Evolutionary conservation across 768 basidiomycete species (phyloP).

Genomic region (Pleurotus citrinopileatus): DNA sequence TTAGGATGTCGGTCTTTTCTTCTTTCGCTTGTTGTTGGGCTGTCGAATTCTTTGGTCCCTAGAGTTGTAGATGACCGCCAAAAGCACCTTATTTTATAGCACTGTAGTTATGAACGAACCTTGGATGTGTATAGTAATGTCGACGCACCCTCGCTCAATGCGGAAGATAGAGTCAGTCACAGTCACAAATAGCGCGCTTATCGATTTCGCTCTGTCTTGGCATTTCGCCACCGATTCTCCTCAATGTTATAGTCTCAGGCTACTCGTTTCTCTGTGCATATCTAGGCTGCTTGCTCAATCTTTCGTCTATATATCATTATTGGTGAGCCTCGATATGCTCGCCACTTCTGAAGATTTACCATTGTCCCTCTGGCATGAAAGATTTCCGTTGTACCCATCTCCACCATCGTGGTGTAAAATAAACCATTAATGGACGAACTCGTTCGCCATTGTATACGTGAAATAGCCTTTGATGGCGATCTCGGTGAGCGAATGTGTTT

Average conservation of each 20-base stretch:
- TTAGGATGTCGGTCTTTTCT: not conserved
- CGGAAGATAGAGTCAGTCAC: not conserved
- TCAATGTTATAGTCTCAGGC: too few relatives aligned
- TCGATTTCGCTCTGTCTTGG: too few relatives aligned
- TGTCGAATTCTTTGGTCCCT: not conserved
- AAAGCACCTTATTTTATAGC: not conserved
- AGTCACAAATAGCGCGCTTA: not conserved
- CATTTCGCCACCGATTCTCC: not conserved
- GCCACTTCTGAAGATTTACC: too few relatives aligned
- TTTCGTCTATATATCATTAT: not conserved
- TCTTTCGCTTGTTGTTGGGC: not conserved
- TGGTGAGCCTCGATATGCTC: too few relatives aligned
- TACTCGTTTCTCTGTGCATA: not conserved
- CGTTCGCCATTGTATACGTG: slow-evolving; percentile 77
- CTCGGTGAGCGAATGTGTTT: slow-evolving; percentile 57
- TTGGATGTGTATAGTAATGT: not conserved
- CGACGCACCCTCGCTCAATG: not conserved
- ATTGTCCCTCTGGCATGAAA: too few relatives aligned
- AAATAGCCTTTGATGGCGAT: slow-evolving; percentile 89
- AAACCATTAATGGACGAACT: slow-evolving; percentile 71
- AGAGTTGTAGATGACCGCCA: slow-evolving; percentile 1
- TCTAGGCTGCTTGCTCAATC: not conserved
- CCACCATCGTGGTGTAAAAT: not conserved
- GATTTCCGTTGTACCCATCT: too few relatives aligned
- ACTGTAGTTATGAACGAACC: not conserved